Evolutionary conservation across 2,329 filamentous ascomycete species (phyloP), one percentile per base, ranked within the genome.

Genomic region (Juglanconis juglandina): DNA sequence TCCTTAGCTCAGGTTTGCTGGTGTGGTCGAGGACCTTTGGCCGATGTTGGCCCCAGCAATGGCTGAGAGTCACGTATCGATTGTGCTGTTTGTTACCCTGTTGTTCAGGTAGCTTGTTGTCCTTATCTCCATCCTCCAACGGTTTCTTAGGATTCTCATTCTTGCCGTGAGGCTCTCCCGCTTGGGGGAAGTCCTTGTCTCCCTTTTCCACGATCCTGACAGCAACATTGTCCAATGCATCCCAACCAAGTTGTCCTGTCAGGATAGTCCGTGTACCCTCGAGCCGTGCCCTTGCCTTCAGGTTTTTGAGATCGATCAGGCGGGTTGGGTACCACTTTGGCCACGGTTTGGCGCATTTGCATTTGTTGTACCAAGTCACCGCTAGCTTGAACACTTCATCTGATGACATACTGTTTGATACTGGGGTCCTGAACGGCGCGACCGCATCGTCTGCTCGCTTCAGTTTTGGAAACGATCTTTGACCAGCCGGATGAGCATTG

Each of bases 1-100:
- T 5, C 14, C 5, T 44, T 13, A 44, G 14, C 9, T n/a, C 41
- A 2, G 7, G 3, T 13, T n/a, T 44, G 41, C 5, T 14, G 10
- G 9, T n/a, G 9, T 13, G 9, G 10, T 14, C 10, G 10, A n/a
- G 14, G 10, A 13, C 14, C 14, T 13, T 44, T 44, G 9, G 9
- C 7, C 7, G 41, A 9, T 44, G 41, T 6, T 35, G 2, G 5
- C 54, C 54, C 59, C 59, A 61, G 10, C 59, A 58, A 14, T 61
- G 54, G 14, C 59, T 58, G 2, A 61, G n/a, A 1, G 59, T 58
- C 17, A 39, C 35, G 5, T 61, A 53, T 2, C 32, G 39, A 11
- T 42, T 53, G 24, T 52, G 46, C 3, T 32, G 24, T 30, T 48
- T 30, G 1, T 30, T n/a, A 30, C 1, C 14, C 1, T 11, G 1